These are phyloP conservation scores for Pestalotiopsis sp. DNA, from an alignment of 2,329 filamentous ascomycete genomes.

Conservation along the genomic window DNA sequence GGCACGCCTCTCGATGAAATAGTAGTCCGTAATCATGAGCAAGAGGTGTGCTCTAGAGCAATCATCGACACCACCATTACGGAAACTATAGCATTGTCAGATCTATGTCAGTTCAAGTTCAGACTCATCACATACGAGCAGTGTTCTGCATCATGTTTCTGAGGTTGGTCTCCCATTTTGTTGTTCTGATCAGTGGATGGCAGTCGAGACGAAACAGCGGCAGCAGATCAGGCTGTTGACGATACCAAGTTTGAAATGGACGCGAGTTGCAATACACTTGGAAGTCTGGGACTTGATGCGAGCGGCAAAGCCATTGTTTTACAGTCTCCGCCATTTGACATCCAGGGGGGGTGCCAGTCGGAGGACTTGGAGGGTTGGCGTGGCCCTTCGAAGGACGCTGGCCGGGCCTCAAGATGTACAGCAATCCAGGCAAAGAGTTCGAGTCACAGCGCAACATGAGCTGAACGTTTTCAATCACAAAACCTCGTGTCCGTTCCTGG, in stretches of 20 bases:
- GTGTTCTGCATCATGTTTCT: neutral
- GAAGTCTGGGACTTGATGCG: neutral
- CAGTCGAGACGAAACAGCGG: neutral
- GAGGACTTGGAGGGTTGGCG: neutral
- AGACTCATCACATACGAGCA: neutral
- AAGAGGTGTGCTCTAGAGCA: neutral
- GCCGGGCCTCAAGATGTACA: neutral
- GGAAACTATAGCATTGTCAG: neutral
- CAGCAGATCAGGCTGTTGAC: neutral
- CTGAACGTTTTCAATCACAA: neutral
- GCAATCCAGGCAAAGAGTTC: neutral
- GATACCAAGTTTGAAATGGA: neutral
- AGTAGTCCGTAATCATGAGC: conserved; percentile 1
- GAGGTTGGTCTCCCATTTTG: neutral
- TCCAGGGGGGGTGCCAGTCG: neutral
- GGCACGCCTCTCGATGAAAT: neutral
- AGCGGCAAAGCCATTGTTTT: neutral
- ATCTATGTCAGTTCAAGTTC: too few species aligned
- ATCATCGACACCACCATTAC: neutral
- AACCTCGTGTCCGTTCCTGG: neutral
- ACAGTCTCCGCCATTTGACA: neutral
- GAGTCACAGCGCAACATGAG: neutral
- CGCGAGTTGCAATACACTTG: neutral
- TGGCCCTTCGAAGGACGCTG: neutral
- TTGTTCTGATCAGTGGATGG: neutral